Percentiles rank a stretch among this genome's conserved stretches.
Evolutionary conservation across 2,329 filamentous ascomycete genomes (phyloP).

Genomic region (Tolypocladium sp.): DNA sequence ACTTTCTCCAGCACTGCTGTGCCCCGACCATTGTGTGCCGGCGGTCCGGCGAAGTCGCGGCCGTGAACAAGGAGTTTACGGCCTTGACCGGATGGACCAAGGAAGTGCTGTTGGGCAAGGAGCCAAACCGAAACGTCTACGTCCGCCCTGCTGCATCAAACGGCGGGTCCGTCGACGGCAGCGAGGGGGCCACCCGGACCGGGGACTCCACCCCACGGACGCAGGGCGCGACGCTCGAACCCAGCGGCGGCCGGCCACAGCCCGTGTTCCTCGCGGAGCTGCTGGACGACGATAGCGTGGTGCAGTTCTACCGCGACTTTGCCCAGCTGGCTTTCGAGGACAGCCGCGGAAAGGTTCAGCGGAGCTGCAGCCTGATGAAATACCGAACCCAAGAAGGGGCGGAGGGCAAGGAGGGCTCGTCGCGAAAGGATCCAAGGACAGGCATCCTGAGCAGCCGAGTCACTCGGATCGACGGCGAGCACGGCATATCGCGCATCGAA

Average conservation of each 20-base stretch:
- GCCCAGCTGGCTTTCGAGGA: constrained; percentile 87
- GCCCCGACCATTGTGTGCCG: constrained; percentile 89
- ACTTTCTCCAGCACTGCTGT: constrained; percentile 79
- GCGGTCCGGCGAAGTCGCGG: constrained; percentile 88
- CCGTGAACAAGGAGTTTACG: constrained; percentile 94
- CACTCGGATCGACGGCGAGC: constrained; percentile 58
- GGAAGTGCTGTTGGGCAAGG: constrained; percentile 78
- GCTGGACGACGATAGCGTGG: constrained; percentile 84
- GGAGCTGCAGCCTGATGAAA: constrained; percentile 78
- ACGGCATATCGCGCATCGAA: constrained; percentile 73
- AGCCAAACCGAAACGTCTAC: constrained; percentile 82
- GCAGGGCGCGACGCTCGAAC: constrained; percentile 32
- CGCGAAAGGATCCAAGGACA: constrained; percentile 33
- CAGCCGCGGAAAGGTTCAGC: constrained; percentile 74
- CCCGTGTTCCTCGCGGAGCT: constrained; percentile 88
- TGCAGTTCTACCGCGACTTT: constrained; percentile 95
- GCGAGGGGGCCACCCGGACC: constrained; percentile 19
- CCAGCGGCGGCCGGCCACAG: constrained; percentile 46
- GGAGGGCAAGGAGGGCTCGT: constrained; percentile 28
- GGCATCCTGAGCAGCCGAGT: constrained; percentile 50
- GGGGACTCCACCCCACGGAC: constrained; percentile 42
- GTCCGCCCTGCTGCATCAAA: constrained; percentile 34
- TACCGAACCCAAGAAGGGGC: constrained; percentile 67
- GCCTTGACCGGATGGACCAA: constrained; percentile 91
- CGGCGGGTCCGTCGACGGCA: constrained; percentile 21